Evolutionary conservation across 2,329 filamentous ascomycete genomes (phyloP), one percentile per base, ranked within the genome.

Genomic region (Pseudogymnoascus pannorum): DNA sequence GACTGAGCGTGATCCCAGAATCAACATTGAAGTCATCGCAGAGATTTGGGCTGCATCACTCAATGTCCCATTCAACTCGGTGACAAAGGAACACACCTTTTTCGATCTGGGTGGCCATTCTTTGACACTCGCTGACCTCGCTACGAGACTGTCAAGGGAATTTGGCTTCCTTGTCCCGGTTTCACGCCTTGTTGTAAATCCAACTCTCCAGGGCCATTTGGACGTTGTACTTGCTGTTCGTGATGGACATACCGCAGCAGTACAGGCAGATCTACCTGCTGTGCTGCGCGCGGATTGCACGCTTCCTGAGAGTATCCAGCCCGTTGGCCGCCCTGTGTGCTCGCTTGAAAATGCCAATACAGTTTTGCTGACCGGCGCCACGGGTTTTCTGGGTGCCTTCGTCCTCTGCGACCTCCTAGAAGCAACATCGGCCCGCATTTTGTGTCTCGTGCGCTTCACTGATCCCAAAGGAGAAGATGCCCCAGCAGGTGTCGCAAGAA

Each of bases 21-120:
- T 92, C 67, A 81, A 79, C 64, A 79, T 87, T 60, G 81, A 88
- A 57, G 83, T 85, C 14, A 84, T 93, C 35, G 83, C 87, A 12
- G 83, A 87, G 66, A 79, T 88, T 60, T 93, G 89, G 89, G 87
- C 88, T 2, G 78, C 83, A 2, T 83, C 86, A 24, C 78, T 93
- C 12, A 85, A 87, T 64, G 81, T 87, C n/a, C 81, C 87, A 0
- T 75, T 78, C 8, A 79, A 75, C 40, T 78, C 81, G 18, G 82
- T 92, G 22, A 88, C 87, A 59, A 69, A 81, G 1, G 85, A 89
- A 64, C 86, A 91, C 71, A 87, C 86, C 71, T 93, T 93, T 73
- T 93, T 92, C 70, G 89, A 92, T 63, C 77, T 93, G 1, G 89
- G 89, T 35, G 89, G 89, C 0, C 89, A 93, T 72, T 92, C 88